phyloP scores from a whole-genome alignment of 2,329 filamentous ascomycete genomes.

The Alternaria atra region DNA sequence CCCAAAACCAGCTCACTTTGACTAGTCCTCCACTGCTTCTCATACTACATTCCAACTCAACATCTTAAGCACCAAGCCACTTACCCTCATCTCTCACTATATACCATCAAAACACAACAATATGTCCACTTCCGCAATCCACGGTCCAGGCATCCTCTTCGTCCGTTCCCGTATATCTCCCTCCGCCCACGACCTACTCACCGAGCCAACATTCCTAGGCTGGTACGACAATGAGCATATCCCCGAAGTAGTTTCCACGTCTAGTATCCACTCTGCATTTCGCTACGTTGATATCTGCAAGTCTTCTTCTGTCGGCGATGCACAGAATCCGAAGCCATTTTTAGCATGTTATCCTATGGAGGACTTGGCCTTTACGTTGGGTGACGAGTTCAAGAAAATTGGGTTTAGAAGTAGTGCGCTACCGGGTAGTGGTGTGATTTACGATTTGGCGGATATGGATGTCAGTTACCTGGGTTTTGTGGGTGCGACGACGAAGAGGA shows the following conservation, averaged over 20 bases:
- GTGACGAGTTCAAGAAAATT: conserved; percentile 48
- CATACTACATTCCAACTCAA: neutral
- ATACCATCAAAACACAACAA: neutral
- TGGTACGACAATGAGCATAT: conserved; percentile 56
- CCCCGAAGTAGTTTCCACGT: conserved; percentile 47
- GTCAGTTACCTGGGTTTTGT: conserved; percentile 33
- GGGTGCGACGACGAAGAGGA: conserved; percentile 18
- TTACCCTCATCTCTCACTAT: neutral
- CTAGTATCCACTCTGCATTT: conserved; percentile 45
- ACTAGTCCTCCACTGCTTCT: neutral
- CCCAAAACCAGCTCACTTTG: neutral
- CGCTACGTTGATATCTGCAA: conserved; percentile 45
- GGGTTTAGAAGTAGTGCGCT: conserved; percentile 45
- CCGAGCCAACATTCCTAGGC: conserved; percentile 42
- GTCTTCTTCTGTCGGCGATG: conserved; percentile 15
- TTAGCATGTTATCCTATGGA: conserved; percentile 51
- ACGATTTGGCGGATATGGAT: conserved; percentile 45
- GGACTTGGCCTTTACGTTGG: conserved; percentile 47
- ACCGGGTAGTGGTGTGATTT: conserved; percentile 35
- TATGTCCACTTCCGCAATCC: conserved; percentile 8
- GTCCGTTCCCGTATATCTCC: conserved; percentile 24
- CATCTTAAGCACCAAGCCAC: neutral
- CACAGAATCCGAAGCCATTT: conserved; percentile 40
- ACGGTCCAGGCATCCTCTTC: conserved; percentile 25
- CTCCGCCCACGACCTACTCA: conserved; percentile 44